Conservation (phyloP, 2,329 filamentous ascomycete species). For the Pseudogymnoascus sp. region DNA sequence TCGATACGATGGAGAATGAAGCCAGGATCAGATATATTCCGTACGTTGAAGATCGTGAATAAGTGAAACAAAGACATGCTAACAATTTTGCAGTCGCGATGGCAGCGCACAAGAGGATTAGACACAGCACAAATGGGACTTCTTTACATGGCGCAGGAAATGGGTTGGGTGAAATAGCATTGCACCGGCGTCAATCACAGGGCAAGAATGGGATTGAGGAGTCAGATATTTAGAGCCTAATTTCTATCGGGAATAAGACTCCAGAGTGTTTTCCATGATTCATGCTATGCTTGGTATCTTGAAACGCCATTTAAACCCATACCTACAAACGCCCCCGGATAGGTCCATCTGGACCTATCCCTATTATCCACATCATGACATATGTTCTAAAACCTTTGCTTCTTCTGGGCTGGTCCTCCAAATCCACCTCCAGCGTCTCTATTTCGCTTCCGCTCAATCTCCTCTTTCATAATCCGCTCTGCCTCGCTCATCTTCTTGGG, state of each 20-base stretch:
- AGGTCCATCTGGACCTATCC: background rate
- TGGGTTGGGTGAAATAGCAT: background rate
- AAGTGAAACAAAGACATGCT: conserved; percentile 14
- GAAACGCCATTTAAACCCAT: conserved; percentile 8
- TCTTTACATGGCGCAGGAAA: conserved; percentile 7
- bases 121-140: background rate
- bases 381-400: conserved; percentile 35
- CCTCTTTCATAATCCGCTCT: conserved; percentile 82
- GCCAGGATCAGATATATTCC: conserved; percentile 59
- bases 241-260: conserved; percentile 10
- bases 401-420: conserved; percentile 41
- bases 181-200: conserved; percentile 13
- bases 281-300: conserved; percentile 1
- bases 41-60: conserved; percentile 28
- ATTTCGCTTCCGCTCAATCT: conserved; percentile 63
- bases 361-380: background rate
- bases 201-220: conserved; percentile 20
- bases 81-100: conserved; percentile 39
- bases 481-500: conserved; percentile 83
- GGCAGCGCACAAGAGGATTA: conserved; percentile 46
- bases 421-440: conserved; percentile 37
- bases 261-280: background rate
- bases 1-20: conserved; percentile 54
- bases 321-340: conserved; percentile 16
- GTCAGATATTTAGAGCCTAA: conserved; percentile 13